These are phyloP conservation scores for Adiantum capillusveneris DNA, from an alignment of 75 land plant genomes.

Conservation along the genomic window DNA sequence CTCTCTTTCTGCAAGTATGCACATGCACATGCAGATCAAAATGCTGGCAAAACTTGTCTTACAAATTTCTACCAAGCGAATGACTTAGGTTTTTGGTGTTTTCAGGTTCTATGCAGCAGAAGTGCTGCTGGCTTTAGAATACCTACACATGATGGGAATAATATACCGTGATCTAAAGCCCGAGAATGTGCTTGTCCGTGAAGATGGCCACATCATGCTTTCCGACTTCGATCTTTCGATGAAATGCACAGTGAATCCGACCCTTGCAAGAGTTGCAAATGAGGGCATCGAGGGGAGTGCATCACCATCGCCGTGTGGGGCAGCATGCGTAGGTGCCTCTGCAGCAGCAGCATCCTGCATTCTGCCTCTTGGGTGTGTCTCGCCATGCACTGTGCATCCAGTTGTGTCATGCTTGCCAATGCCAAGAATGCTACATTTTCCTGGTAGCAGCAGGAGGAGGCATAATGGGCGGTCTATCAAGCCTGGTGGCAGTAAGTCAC, in stretches of 20 bases:
- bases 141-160: constrained; percentile 55
- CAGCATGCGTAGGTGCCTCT: too few species aligned
- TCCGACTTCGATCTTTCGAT: constrained; percentile 78
- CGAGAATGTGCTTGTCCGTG: constrained; percentile 59
- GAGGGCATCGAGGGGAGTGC: neutral
- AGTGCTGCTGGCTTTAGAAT: constrained; percentile 63
- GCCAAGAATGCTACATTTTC: constrained; percentile 36
- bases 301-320: too few species aligned
- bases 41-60: too few species aligned
- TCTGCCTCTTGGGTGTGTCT: constrained; percentile 7
- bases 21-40: too few species aligned
- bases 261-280: constrained; percentile 34
- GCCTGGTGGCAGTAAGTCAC: too few species aligned
- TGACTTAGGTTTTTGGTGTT: too few species aligned
- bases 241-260: constrained; percentile 37
- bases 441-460: constrained; percentile 28
- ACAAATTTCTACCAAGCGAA: too few species aligned
- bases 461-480: constrained; percentile 4
- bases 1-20: too few species aligned
- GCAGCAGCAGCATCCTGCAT: neutral
- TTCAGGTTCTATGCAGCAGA: constrained; percentile 63
- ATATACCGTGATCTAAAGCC: constrained; percentile 80
- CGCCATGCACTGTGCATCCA: constrained; percentile 5
- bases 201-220: constrained; percentile 81
- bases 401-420: neutral